Evolutionary conservation across 768 basidiomycete species (phyloP), one percentile per base, ranked within the genome.

Genomic region (Gyrodon lividus): DNA sequence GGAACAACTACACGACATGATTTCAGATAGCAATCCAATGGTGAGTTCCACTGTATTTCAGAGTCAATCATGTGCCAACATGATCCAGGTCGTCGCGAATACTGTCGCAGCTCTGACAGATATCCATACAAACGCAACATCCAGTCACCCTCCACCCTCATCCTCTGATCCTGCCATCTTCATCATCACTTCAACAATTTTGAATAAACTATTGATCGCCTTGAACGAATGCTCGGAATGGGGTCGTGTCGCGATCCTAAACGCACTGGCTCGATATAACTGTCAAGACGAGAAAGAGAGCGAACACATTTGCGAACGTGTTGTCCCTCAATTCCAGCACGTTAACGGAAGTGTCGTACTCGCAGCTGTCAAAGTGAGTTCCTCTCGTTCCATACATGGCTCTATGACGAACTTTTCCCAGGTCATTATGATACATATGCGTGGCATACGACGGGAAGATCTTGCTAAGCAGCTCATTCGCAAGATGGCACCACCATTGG

Each of bases 401-500:
- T 26, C 37, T 38, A 48, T 54, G 19, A 46, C 40, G 16, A 24
- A 44, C 8, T 17, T 37, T 51, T 1, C 42, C 4, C 56, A 94
- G 92, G 96, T 94, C 42, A 86, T 98, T 57, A 97, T 98, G 94
- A 94, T 97, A 55, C 96, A 98, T 68, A 89, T 98, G 77, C 87
- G 89, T 35, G 72, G 78, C 30, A 88, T 97, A 17, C 76, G 74
- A 31, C 74, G 91, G 50, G 92, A 95, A 46, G 92, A 94, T 6
- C 80, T 98, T 52, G 76, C 84, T 45, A 92, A 88, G 61, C 84
- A 89, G 50, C 79, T 98, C 19, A 75, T 96, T 26, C 83, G 91
- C 42, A 99, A 99, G 75, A 97, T 98, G 95, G 95, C 94, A 2
- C 97, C 96, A 5, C 97, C 97, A 19, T 71, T 87, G 19, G 96